Conservation (phyloP, 2,329 filamentous ascomycete genomes). For the Monosporascus sp. region DNA sequence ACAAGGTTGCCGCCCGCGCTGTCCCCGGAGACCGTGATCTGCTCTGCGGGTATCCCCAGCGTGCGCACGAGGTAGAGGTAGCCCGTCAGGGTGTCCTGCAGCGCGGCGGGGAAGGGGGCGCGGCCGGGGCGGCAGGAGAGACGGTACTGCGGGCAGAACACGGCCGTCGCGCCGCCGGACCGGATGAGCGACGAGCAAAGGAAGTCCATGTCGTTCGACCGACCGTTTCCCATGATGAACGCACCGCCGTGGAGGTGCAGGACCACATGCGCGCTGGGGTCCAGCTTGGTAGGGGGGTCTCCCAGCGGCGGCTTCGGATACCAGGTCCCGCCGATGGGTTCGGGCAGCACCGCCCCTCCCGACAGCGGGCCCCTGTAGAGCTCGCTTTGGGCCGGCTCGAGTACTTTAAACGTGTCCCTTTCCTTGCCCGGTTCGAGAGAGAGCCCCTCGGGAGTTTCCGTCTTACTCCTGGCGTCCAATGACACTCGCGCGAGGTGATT, state of each 20-base stretch:
- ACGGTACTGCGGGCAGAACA: constrained; percentile 44
- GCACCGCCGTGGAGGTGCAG: constrained; percentile 25
- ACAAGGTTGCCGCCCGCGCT: constrained; percentile 44
- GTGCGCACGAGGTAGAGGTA: constrained; percentile 41
- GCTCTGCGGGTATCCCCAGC: constrained; percentile 30
- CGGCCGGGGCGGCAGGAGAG: constrained; percentile 35
- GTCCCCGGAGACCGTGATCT: constrained; percentile 43
- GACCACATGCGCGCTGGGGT: constrained; percentile 9
- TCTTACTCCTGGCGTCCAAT: constrained; percentile 3
- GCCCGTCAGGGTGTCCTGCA: constrained; percentile 43
- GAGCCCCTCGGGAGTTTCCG: constrained; percentile 10
- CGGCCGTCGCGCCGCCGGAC: constrained; percentile 27
- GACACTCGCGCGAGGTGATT: constrained; percentile 2
- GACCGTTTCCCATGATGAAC: constrained; percentile 18
- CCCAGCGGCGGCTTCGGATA: constrained; percentile 13
- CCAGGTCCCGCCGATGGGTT: constrained; percentile 26
- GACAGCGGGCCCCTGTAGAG: constrained; percentile 19
- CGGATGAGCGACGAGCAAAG: background rate
- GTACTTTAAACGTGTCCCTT: constrained; percentile 11
- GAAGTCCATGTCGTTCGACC: constrained; percentile 4
- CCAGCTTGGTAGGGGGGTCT: background rate
- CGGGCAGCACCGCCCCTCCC: constrained; percentile 12
- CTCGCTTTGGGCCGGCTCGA: constrained; percentile 11
- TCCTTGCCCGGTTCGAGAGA: constrained; percentile 15
- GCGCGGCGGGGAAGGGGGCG: constrained; percentile 42